phyloP scores from a whole-genome alignment of 192 early-diverging fungal species.

The Coemansia aciculifera region DNA sequence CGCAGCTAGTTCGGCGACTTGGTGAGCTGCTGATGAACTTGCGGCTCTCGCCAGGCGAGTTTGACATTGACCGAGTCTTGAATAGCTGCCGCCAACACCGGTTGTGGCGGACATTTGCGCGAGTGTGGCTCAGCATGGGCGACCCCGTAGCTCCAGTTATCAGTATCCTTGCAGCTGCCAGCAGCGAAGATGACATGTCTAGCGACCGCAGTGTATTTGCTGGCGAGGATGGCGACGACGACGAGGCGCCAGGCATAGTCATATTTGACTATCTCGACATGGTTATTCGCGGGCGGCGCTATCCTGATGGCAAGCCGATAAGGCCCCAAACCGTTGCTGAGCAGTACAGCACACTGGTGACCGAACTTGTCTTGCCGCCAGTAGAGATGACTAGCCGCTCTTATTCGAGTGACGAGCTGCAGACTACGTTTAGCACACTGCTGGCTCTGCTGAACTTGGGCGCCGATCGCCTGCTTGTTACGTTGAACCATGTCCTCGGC shows the following conservation, averaged over 20 bases:
- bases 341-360: conserved; percentile 33
- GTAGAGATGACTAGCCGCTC: conserved; percentile 14
- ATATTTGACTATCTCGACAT: conserved; percentile 50
- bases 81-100: conserved; percentile 35
- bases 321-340: conserved; percentile 38
- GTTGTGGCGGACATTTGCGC: conserved; percentile 55
- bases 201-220: neutral
- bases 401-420: neutral
- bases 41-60: conserved; percentile 40
- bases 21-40: conserved; percentile 37
- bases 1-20: conserved; percentile 34
- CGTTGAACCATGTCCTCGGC: conserved; percentile 32
- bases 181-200: neutral
- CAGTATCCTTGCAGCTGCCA: conserved; percentile 24
- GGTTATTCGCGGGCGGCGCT: conserved; percentile 42
- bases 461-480: conserved; percentile 31
- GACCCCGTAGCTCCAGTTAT: conserved; percentile 41
- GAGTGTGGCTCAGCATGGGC: conserved; percentile 50
- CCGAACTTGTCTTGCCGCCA: conserved; percentile 38
- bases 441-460: conserved; percentile 25
- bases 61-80: conserved; percentile 49
- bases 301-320: conserved; percentile 39
- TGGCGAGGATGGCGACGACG: conserved; percentile 5
- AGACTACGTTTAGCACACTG: conserved; percentile 23
- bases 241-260: conserved; percentile 37